Evolutionary conservation across 768 basidiomycete genomes (phyloP).

Genomic region (Boletus fagicola): DNA sequence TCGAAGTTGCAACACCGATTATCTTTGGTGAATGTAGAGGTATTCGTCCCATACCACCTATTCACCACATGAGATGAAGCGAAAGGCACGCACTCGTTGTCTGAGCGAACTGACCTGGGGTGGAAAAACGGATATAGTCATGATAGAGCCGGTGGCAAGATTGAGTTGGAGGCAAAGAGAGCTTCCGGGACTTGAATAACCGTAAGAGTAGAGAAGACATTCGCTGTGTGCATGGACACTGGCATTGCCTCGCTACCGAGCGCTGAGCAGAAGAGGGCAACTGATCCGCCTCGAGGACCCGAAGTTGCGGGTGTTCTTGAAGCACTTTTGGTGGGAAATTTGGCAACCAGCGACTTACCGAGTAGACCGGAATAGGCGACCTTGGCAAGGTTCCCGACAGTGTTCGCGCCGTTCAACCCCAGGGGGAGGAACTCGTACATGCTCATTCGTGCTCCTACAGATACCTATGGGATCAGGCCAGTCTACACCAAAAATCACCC

Average conservation of each 20-base stretch:
- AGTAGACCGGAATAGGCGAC: not conserved
- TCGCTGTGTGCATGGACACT: slow-evolving; percentile 26
- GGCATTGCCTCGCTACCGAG: slow-evolving; percentile 31
- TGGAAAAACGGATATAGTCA: slow-evolving; percentile 61
- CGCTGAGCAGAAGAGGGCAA: slow-evolving; percentile 4
- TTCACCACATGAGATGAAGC: slow-evolving; percentile 10
- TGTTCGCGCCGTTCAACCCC: not conserved
- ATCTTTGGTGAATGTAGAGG: slow-evolving; percentile 75
- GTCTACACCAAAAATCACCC: slow-evolving; percentile 84
- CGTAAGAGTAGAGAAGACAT: slow-evolving; percentile 29
- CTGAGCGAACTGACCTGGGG: slow-evolving; percentile 41
- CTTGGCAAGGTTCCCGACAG: not conserved
- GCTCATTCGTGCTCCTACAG: not conserved
- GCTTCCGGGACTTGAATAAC: slow-evolving; percentile 19
- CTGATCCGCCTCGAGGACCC: slow-evolving; percentile 14
- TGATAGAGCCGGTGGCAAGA: slow-evolving; percentile 46
- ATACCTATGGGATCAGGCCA: slow-evolving; percentile 63
- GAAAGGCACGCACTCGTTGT: not conserved
- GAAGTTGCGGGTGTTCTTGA: slow-evolving; percentile 1
- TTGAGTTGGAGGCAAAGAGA: slow-evolving; percentile 10
- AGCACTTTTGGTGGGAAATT: slow-evolving; percentile 20
- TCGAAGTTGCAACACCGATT: slow-evolving; percentile 70
- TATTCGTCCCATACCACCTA: slow-evolving; percentile 65
- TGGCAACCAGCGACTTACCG: not conserved
- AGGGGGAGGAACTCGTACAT: not conserved